Evolutionary conservation across 2,329 filamentous ascomycete species (phyloP).

Genomic region (Xylaria sp.): DNA sequence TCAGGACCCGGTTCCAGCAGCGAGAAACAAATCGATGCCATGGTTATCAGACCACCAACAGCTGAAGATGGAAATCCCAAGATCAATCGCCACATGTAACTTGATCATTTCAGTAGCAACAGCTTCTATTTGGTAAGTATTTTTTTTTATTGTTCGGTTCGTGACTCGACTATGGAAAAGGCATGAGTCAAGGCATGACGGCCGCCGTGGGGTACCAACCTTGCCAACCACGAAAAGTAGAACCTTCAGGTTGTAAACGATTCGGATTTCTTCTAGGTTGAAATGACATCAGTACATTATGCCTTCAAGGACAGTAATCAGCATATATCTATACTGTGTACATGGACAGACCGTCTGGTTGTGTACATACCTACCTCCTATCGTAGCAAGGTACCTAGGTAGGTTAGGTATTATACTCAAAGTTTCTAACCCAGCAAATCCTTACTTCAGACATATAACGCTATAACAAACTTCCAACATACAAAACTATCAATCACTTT

Average conservation of each 20-base stretch:
- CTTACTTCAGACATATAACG: background rate
- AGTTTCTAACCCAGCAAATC: background rate
- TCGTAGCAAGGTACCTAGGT: background rate
- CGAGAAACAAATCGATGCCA: constrained; percentile 14
- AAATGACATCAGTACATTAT: constrained; percentile 1
- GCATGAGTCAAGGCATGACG: constrained; percentile 5
- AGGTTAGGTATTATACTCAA: background rate
- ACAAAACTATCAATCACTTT: background rate
- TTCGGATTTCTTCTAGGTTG: background rate
- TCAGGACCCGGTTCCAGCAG: constrained; percentile 19
- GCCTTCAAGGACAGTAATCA: background rate
- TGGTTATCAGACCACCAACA: constrained; percentile 24
- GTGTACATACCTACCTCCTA: too few species aligned
- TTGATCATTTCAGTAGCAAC: background rate
- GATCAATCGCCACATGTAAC: background rate
- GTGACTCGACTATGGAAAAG: background rate
- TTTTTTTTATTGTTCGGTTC: background rate
- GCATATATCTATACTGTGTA: background rate
- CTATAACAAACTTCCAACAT: background rate
- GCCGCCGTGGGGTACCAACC: background rate
- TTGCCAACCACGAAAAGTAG: background rate
- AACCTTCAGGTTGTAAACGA: background rate
- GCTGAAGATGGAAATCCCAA: background rate
- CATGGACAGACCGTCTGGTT: background rate
- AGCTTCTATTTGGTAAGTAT: background rate